Evolutionary conservation across 805 yeast species (phyloP).

Genomic region (Zygoascus tannicola): DNA sequence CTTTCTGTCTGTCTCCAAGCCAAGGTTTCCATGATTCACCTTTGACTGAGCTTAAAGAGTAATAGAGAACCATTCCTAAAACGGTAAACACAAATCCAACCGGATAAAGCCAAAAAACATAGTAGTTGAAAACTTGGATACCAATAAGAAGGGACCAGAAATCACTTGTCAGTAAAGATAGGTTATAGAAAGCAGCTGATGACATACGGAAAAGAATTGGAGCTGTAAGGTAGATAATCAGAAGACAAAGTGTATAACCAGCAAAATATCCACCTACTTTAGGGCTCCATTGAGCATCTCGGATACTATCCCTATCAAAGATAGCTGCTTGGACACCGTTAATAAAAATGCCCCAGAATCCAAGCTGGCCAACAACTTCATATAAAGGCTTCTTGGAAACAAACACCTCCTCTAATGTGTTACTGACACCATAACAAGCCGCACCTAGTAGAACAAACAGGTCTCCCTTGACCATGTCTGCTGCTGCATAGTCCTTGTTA

Average conservation of each 20-base stretch:
- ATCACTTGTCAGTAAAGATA: slow-evolving; percentile 36
- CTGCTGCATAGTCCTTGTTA: slow-evolving; percentile 34
- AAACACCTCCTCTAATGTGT: slow-evolving; percentile 35
- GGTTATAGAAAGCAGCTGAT: slow-evolving; percentile 38
- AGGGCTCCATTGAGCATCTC: slow-evolving; percentile 32
- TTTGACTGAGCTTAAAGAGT: slow-evolving; percentile 26
- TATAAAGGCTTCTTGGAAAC: slow-evolving; percentile 38
- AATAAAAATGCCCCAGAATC: slow-evolving; percentile 34
- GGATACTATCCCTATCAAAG: slow-evolving; percentile 32
- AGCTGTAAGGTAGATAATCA: slow-evolving; percentile 33
- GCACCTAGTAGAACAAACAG: slow-evolving; percentile 37
- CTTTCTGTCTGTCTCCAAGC: slow-evolving; percentile 27
- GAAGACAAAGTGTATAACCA: slow-evolving; percentile 35
- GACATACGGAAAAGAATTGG: slow-evolving; percentile 38
- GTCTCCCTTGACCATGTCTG: slow-evolving; percentile 35
- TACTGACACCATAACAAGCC: slow-evolving; percentile 37
- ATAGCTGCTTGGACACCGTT: slow-evolving; percentile 38
- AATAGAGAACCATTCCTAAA: slow-evolving; percentile 34
- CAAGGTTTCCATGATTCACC: slow-evolving; percentile 38
- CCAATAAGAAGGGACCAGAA: slow-evolving; percentile 39
- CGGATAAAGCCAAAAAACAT: slow-evolving; percentile 39
- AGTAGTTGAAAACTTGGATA: slow-evolving; percentile 36
- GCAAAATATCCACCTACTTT: slow-evolving; percentile 35
- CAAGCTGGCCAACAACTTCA: slow-evolving; percentile 37
- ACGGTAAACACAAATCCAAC: slow-evolving; percentile 37